Conservation (phyloP, 257 asterid species). For the Solanum raphanifolium region DNA sequence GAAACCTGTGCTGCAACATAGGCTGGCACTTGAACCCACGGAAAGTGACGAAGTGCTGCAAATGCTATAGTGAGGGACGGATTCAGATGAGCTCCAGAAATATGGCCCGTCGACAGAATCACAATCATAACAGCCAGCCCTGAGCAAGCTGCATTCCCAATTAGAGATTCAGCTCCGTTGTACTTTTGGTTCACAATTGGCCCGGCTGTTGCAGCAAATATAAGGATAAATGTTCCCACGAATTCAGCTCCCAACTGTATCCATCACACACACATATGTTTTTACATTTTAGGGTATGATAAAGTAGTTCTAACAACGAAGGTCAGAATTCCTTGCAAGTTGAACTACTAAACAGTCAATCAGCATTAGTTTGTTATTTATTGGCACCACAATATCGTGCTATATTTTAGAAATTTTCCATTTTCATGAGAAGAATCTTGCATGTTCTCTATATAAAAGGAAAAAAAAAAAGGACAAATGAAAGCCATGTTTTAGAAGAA, state of each 20-base stretch:
- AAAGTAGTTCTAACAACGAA: background rate
- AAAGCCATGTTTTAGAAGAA: background rate
- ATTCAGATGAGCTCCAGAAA: slow-evolving; percentile 90
- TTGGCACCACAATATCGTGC: background rate
- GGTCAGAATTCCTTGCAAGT: background rate
- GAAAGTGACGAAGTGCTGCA: slow-evolving; percentile 85
- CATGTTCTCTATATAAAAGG: background rate
- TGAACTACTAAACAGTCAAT: background rate
- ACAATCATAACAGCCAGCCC: slow-evolving; percentile 90
- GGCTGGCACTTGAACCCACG: slow-evolving; percentile 82
- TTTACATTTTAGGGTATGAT: background rate
- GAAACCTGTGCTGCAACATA: slow-evolving; percentile 79
- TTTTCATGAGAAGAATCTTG: background rate
- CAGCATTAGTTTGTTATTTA: background rate
- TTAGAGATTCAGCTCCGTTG: slow-evolving; percentile 51
- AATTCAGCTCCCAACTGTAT: slow-evolving; percentile 85
- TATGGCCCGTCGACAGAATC: slow-evolving; percentile 80
- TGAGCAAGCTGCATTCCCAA: slow-evolving; percentile 74
- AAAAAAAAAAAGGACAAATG: background rate
- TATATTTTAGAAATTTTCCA: background rate
- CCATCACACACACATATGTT: background rate
- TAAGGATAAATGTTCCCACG: slow-evolving; percentile 83
- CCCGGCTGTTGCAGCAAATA: slow-evolving; percentile 75
- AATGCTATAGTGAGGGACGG: slow-evolving; percentile 85
- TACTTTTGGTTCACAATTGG: slow-evolving; percentile 89